Evolutionary conservation across 306 rosid species (phyloP), one percentile per base, ranked within the genome.

Genomic region (Quercus dentata): DNA sequence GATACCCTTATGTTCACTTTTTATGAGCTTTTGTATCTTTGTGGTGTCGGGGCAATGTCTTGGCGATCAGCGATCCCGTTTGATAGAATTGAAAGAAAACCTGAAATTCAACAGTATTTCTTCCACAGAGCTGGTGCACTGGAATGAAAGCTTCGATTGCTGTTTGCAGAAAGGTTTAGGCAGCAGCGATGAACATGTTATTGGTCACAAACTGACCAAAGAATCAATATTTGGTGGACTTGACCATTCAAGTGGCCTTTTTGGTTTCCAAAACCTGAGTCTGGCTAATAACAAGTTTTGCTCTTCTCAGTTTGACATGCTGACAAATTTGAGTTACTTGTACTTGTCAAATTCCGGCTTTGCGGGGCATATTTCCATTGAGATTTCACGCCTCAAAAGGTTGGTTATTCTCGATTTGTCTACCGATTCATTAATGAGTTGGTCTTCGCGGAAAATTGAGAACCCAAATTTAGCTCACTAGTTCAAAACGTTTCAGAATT

Each of bases 401-500:
- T 56, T 56, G 13, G 30, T 33, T 6, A 12, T 5, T 10, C 54
- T 33, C 9, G 19, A 73, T 19, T 73, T 56, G 11, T 41, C 55
- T 31, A 4, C 6, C 1, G 5, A 75, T 63, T 56, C n/a, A 10
- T 19, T 23, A 59, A 12, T 69, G 35, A 31, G 35, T 31, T 31
- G 14, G 58, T 65, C 56, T 20, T 71, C 12, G 5, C 28, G 78
- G 74, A 82, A 69, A 41, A 84, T 86, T 56, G 86, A 80, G 44
- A 38, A 1, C 44, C 65, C 87, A 72, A 78, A 31, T 79, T 44
- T 89, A 2, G 35, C 2, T 2, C 18, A 35, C 54, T 88, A 44
- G 68, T 88, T 11, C 85, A 70, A 15, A 83, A 84, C 46, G 77
- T 94, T 56, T 41, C 70, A 0, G 27, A 78, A 18, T 76, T 91